These are phyloP conservation scores for Beauveria scarabaeidicola DNA, from an alignment of 2,329 filamentous ascomycete species.

Conservation along the genomic window DNA sequence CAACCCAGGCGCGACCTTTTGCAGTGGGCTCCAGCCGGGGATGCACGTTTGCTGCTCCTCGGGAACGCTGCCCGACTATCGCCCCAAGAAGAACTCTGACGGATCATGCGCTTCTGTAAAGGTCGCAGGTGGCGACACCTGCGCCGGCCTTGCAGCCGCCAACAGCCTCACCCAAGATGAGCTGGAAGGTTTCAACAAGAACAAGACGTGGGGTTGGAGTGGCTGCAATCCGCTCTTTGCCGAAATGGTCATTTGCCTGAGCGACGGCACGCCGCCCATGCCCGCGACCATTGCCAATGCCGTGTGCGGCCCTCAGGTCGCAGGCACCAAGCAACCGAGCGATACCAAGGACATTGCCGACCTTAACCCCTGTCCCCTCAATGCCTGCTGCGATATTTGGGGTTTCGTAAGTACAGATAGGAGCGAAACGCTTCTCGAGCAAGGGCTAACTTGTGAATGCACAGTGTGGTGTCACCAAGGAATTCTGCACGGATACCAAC, in stretches of 20 bases:
- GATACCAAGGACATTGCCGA: slow-evolving; percentile 12
- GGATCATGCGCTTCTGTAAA: slow-evolving; percentile 28
- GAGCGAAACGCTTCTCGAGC: no score
- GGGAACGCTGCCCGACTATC: slow-evolving; percentile 25
- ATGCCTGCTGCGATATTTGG: slow-evolving; percentile 26
- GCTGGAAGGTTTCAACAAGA: slow-evolving; percentile 19
- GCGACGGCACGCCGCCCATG: slow-evolving; percentile 15
- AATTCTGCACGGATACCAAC: slow-evolving; percentile 25
- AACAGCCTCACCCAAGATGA: slow-evolving; percentile 14
- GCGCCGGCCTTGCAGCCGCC: slow-evolving; percentile 21
- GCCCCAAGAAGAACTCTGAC: slow-evolving; percentile 25
- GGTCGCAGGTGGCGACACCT: slow-evolving; percentile 24
- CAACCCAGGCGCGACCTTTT: slow-evolving; percentile 21
- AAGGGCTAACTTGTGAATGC: no score
- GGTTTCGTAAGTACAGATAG: slow-evolving; percentile 15
- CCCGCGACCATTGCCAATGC: slow-evolving; percentile 15
- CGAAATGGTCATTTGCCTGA: slow-evolving; percentile 17
- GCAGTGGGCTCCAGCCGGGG: slow-evolving; percentile 23
- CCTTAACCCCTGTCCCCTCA: slow-evolving; percentile 23
- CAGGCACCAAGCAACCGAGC: slow-evolving; percentile 16
- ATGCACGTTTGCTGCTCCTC: slow-evolving; percentile 30
- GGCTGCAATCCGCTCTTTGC: slow-evolving; percentile 13
- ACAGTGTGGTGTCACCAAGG: slow-evolving; percentile 30
- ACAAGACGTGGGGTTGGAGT: slow-evolving; percentile 20
- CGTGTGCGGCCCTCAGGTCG: slow-evolving; percentile 18